Evolutionary conservation across 768 basidiomycete genomes (phyloP), one percentile per base, ranked within the genome.

Genomic region (Phanerochaete sordida): DNA sequence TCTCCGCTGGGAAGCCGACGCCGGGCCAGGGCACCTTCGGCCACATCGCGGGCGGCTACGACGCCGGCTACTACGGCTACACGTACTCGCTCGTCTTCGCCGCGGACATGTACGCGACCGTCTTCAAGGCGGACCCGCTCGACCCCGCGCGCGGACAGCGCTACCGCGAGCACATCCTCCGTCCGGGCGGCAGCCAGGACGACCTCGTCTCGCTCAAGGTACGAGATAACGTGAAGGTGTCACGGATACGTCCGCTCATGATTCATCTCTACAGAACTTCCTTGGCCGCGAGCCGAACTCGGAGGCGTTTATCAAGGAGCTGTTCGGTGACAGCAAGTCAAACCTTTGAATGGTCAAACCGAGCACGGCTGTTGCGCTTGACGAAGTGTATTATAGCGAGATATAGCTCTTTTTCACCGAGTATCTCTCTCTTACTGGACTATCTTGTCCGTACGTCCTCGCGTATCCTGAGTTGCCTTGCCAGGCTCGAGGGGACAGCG

Each of bases 111-210:
- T 85, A 81, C 62, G 72, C 82, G 26, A 88, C 90, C 1, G 81
- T 94, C n/a, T 95, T 95, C 77, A 87, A 90, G 68, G 76, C 78
- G 30, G 88, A 90, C 66, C 91, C 91, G 21, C 77, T 95, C 58
- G 84, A 87, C 67, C 84, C 88, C 0, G 74, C 71, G 24, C 81
- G 83, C 16, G 91, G 93, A 3, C 76, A 79, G 62, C 75, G 72
- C 26, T 95, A 95, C 70, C 82, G 91, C 2, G 81, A 89, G 61
- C 85, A 85, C 71, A 93, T 95, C 61, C 78, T 95, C 19, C 72
- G 75, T 31, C 81, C 82, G 8, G 91, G 93, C 26, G 91, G 90
- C 27, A 89, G 86, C 63, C 82, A 88, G 13, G 91, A 95, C 62
- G 93, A 93, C 65, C 72, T 85, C 58, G 87, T 90, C 48, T 88